Conservation (phyloP, 1,139 yeast genomes). For the Geotrichum europaeum region DNA sequence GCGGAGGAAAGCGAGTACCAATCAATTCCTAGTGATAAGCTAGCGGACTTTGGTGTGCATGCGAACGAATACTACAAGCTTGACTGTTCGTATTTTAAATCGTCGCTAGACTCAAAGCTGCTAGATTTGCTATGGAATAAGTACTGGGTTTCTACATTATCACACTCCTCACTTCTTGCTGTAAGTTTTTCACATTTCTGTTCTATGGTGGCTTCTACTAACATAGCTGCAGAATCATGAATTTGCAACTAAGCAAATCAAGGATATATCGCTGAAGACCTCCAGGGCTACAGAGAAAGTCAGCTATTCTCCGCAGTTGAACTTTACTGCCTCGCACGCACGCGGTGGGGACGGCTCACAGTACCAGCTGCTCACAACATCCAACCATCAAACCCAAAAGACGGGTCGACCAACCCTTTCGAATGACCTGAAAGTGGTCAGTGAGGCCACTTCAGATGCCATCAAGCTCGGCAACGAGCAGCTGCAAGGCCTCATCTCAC, state of each 20-base stretch:
- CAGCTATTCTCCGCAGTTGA: conserved; percentile 21
- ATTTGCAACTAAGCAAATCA: conserved; percentile 36
- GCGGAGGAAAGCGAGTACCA: conserved; percentile 19
- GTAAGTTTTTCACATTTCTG: conserved; percentile 11
- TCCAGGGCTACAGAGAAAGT: conserved; percentile 19
- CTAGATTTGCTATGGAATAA: conserved; percentile 45
- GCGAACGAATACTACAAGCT: conserved; percentile 66
- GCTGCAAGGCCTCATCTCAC: conserved; percentile 31
- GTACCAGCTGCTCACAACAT: conserved; percentile 1
- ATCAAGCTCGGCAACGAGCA: conserved; percentile 32
- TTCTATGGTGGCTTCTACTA: conserved; percentile 6
- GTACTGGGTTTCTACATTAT: conserved; percentile 45
- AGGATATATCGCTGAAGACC: conserved; percentile 25
- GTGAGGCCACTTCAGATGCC: conserved; percentile 24
- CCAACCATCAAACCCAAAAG: neutral
- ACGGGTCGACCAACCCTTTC: neutral
- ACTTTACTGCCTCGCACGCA: conserved; percentile 6
- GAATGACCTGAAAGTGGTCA: conserved; percentile 15
- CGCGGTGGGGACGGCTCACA: conserved; percentile 1
- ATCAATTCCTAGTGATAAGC: conserved; percentile 43
- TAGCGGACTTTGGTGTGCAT: conserved; percentile 64
- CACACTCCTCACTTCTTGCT: conserved; percentile 28
- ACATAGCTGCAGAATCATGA: conserved; percentile 26
- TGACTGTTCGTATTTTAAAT: conserved; percentile 58
- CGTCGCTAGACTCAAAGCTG: conserved; percentile 46